Evolutionary conservation across 2,329 filamentous ascomycete species (phyloP).

Genomic region (Clarireedia hainanense): DNA sequence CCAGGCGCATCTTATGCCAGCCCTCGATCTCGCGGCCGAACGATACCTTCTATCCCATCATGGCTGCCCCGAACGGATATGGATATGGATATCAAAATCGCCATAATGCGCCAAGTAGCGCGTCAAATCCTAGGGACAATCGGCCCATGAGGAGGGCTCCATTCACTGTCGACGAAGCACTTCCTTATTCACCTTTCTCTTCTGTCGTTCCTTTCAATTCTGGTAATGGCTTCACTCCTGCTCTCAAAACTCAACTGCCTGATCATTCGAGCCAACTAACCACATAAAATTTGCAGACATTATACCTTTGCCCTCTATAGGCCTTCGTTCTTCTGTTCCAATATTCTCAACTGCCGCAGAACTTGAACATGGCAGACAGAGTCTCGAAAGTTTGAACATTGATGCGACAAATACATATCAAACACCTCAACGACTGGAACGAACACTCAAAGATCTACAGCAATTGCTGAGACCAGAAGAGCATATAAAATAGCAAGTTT

Average conservation of each 20-base stretch:
- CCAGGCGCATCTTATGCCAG: neutral
- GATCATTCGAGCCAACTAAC: constrained; percentile 13
- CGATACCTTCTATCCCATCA: neutral
- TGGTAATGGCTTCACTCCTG: constrained; percentile 38
- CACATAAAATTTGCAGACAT: constrained; percentile 41
- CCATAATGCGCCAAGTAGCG: neutral
- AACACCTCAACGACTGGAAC: constrained; percentile 58
- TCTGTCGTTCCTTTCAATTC: constrained; percentile 73
- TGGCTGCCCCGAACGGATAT: constrained; percentile 5
- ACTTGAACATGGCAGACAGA: constrained; percentile 40
- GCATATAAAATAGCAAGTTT: constrained; percentile 47
- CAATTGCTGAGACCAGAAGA: constrained; percentile 66
- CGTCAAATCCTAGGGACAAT: neutral
- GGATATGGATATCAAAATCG: neutral
- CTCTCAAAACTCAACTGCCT: neutral
- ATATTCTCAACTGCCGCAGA: constrained; percentile 47
- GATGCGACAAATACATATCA: constrained; percentile 54
- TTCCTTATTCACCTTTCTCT: constrained; percentile 76
- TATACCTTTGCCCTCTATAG: constrained; percentile 56
- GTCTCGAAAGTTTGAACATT: constrained; percentile 61
- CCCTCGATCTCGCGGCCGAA: neutral
- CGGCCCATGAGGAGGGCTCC: constrained; percentile 31
- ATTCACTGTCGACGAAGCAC: constrained; percentile 63
- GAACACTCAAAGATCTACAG: constrained; percentile 66
- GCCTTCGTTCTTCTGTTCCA: constrained; percentile 42